phyloP scores from a whole-genome alignment of 2,329 filamentous ascomycete genomes.

The Chaetoscypha palmicola region DNA sequence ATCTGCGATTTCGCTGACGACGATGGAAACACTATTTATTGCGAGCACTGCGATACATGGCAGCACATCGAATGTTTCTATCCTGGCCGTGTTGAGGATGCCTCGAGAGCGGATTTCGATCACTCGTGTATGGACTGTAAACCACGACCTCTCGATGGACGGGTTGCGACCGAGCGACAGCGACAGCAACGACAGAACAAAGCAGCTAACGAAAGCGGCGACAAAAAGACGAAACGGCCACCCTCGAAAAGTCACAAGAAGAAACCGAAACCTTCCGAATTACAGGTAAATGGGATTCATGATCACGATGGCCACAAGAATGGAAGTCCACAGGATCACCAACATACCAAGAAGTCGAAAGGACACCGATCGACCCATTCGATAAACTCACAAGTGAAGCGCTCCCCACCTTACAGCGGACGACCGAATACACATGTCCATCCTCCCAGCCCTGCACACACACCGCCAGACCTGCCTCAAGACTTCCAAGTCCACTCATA shows the following conservation, averaged over 20 bases:
- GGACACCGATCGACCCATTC: conserved; percentile 74
- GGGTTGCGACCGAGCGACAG: conserved; percentile 69
- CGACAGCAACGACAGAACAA: conserved; percentile 51
- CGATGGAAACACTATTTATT: conserved; percentile 96
- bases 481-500: conserved; percentile 61
- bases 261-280: conserved; percentile 65
- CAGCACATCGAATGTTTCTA: conserved; percentile 98
- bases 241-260: conserved; percentile 82
- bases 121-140: conserved; percentile 89
- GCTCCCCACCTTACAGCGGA: conserved; percentile 57
- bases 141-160: conserved; percentile 65
- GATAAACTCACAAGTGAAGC: conserved; percentile 60
- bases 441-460: conserved; percentile 69
- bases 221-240: conserved; percentile 68
- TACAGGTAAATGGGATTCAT: conserved; percentile 61
- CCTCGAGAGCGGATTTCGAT: conserved; percentile 62
- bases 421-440: conserved; percentile 50
- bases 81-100: conserved; percentile 61
- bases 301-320: conserved; percentile 45
- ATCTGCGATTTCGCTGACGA: conserved; percentile 91
- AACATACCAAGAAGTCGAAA: conserved; percentile 73
- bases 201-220: conserved; percentile 40
- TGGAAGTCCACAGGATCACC: conserved; percentile 39
- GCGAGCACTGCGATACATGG: conserved; percentile 94
- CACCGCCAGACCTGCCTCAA: conserved; percentile 58